Evolutionary conservation across 2,329 filamentous ascomycete genomes (phyloP).

Genomic region (Nigrospora osmanthi): DNA sequence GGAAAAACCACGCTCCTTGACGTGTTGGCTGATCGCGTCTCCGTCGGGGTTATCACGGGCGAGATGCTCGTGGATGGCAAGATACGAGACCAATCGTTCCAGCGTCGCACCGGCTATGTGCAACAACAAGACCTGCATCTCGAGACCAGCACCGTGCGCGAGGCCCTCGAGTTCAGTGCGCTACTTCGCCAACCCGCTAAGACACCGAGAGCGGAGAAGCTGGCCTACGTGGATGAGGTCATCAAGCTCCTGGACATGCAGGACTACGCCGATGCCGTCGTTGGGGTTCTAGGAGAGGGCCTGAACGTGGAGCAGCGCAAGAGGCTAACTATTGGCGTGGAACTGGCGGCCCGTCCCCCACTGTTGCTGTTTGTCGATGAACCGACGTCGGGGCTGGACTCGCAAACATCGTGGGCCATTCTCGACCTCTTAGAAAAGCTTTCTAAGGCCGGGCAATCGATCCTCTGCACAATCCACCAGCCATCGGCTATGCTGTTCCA

Average conservation of each 20-base stretch:
- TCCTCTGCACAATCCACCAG: conserved; percentile 36
- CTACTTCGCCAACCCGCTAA: conserved; percentile 54
- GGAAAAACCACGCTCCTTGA: conserved; percentile 69
- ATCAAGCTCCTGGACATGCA: conserved; percentile 63
- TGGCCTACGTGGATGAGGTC: conserved; percentile 59
- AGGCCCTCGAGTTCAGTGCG: conserved; percentile 58
- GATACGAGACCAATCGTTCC: conserved; percentile 55
- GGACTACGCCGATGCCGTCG: conserved; percentile 58
- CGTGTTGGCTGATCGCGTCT: conserved; percentile 60
- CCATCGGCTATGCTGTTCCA: conserved; percentile 31
- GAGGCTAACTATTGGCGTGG: conserved; percentile 65
- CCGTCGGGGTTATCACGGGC: conserved; percentile 63
- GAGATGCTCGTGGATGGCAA: conserved; percentile 64
- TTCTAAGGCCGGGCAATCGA: conserved; percentile 31
- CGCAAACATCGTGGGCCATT: conserved; percentile 67
- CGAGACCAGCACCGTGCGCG: conserved; percentile 56
- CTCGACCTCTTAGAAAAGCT: conserved; percentile 59
- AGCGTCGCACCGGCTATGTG: conserved; percentile 62
- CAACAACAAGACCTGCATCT: conserved; percentile 65
- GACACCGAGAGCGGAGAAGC: conserved; percentile 49
- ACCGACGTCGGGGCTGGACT: conserved; percentile 67
- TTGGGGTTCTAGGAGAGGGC: conserved; percentile 62
- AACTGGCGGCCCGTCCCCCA: conserved; percentile 65
- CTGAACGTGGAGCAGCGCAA: conserved; percentile 32
- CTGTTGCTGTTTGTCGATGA: conserved; percentile 69